phyloP scores from a whole-genome alignment of 129 eudicot genomes.

The Lactuca saligna region DNA sequence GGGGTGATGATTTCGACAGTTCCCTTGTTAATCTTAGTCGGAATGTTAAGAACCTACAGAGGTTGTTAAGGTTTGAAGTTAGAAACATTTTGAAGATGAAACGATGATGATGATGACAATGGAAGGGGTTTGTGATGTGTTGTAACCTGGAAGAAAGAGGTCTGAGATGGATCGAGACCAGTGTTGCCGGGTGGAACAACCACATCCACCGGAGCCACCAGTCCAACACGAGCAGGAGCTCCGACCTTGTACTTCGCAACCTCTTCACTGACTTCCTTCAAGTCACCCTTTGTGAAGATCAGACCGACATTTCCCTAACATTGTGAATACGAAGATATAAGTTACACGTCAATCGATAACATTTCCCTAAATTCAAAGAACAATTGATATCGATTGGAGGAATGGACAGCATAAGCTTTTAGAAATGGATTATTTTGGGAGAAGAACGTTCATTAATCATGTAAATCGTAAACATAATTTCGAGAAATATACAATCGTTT shows the following conservation, averaged over 20 bases:
- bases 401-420: too few species aligned
- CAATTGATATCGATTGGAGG: too few species aligned
- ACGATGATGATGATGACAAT: neutral
- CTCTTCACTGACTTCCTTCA: constrained; percentile 83
- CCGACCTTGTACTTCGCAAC: constrained; percentile 95
- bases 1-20: constrained; percentile 94
- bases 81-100: neutral
- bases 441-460: too few species aligned
- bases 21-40: constrained; percentile 97
- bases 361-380: neutral
- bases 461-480: neutral
- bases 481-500: neutral
- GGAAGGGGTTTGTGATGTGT: too few species aligned
- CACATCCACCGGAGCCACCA: constrained; percentile 87
- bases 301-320: constrained; percentile 77
- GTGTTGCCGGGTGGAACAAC: constrained; percentile 95
- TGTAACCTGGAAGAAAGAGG: constrained; percentile 88
- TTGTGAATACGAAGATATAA: too few species aligned
- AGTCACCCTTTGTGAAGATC: constrained; percentile 76
- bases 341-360: neutral
- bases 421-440: too few species aligned
- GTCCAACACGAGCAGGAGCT: constrained; percentile 96
- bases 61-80: neutral
- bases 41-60: constrained; percentile 74
- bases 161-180: constrained; percentile 93